These are phyloP conservation scores for Phytophthora idaei DNA, from an alignment of 352 stramenopile genomes.

Conservation along the genomic window DNA sequence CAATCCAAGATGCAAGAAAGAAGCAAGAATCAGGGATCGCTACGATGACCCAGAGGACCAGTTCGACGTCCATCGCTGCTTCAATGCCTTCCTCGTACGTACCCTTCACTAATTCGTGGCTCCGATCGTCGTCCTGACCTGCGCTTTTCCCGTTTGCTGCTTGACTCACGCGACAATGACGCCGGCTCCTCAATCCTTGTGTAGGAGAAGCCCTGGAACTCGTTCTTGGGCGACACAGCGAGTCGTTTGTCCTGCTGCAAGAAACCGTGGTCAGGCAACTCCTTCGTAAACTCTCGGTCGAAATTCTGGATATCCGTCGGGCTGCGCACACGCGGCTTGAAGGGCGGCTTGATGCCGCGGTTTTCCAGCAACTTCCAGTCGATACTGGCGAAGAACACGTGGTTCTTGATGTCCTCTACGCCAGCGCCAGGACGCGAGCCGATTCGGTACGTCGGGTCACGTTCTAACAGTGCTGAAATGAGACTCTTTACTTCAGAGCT, in stretches of 20 bases:
- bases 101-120: conserved; percentile 39
- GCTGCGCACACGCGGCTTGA: conserved; percentile 83
- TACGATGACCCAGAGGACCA: conserved; percentile 28
- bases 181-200: conserved; percentile 43
- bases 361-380: conserved; percentile 79
- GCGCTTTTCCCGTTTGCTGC: conserved; percentile 41
- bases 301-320: conserved; percentile 90
- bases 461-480: conserved; percentile 77
- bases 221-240: conserved; percentile 78
- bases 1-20: conserved; percentile 36
- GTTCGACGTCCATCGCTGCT: conserved; percentile 22
- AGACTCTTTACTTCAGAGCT: conserved; percentile 78
- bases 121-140: conserved; percentile 39
- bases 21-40: conserved; percentile 34
- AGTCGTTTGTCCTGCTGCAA: conserved; percentile 81
- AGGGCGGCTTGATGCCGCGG: conserved; percentile 79
- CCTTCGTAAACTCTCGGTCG: conserved; percentile 88
- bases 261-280: conserved; percentile 78
- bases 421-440: conserved; percentile 70
- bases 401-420: conserved; percentile 77
- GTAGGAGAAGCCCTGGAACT: conserved; percentile 89
- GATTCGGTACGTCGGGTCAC: conserved; percentile 70
- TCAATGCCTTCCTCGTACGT: conserved; percentile 45
- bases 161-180: conserved; percentile 27
- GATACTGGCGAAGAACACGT: conserved; percentile 83